Evolutionary conservation across 2,329 filamentous ascomycete genomes (phyloP).

Genomic region (Grosmannia huntii): DNA sequence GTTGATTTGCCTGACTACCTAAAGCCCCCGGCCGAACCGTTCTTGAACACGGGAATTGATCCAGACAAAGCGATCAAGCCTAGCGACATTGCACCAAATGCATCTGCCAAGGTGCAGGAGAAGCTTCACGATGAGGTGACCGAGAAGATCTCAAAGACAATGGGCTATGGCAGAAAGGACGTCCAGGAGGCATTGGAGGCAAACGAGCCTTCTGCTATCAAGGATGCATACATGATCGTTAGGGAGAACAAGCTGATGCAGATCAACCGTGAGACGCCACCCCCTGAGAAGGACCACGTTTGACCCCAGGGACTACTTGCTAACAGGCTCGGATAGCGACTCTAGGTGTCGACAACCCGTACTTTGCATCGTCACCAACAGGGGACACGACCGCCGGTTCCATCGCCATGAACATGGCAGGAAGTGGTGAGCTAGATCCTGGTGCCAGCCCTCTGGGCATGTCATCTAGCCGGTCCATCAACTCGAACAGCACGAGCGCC

Average conservation of each 20-base stretch:
- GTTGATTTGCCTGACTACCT: constrained; percentile 80
- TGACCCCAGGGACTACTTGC: constrained; percentile 14
- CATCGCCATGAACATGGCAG: constrained; percentile 34
- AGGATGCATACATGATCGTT: constrained; percentile 97
- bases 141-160: constrained; percentile 90
- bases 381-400: constrained; percentile 42
- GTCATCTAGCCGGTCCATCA: constrained; percentile 40
- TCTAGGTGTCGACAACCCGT: constrained; percentile 29
- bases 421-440: constrained; percentile 18
- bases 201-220: constrained; percentile 92
- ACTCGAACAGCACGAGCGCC: constrained; percentile 33
- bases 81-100: constrained; percentile 66
- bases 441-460: constrained; percentile 39
- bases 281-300: neutral
- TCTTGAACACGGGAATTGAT: constrained; percentile 86
- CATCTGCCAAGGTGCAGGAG: constrained; percentile 67
- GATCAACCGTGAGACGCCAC: constrained; percentile 61
- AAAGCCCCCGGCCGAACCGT: constrained; percentile 77
- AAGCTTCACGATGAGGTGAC: constrained; percentile 87
- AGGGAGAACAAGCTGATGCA: constrained; percentile 97
- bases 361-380: constrained; percentile 29
- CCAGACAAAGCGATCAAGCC: constrained; percentile 83
- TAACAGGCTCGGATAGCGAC: constrained; percentile 29
- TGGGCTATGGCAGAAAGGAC: constrained; percentile 92
- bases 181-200: constrained; percentile 88